A percentile compares a stretch with the other conserved stretches of the same genome.
These are phyloP conservation scores for Syzygium aqueum DNA, from an alignment of 345 rosid species.

Conservation along the genomic window DNA sequence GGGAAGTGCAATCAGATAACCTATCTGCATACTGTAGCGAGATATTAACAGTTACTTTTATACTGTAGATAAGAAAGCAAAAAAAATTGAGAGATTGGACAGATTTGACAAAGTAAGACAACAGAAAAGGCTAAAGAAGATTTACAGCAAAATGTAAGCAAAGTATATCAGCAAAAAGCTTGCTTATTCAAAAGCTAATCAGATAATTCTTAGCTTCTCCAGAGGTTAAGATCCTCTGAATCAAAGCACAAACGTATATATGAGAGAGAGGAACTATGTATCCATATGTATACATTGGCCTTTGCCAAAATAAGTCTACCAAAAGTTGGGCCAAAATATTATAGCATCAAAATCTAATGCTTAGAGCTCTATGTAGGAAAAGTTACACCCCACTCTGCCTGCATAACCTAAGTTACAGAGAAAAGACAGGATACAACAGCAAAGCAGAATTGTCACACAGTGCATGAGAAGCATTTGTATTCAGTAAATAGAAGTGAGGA, in stretches of 20 bases:
- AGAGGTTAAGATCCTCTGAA: neutral
- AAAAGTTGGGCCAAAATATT: neutral
- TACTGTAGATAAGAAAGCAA: neutral
- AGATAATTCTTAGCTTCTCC: neutral
- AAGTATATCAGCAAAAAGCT: neutral
- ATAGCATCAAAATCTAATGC: neutral
- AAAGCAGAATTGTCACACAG: neutral
- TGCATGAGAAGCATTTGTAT: neutral
- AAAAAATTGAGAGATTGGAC: neutral
- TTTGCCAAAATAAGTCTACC: neutral
- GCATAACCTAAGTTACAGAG: neutral
- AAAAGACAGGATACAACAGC: neutral
- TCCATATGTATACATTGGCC: neutral
- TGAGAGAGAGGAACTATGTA: neutral
- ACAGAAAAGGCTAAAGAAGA: neutral
- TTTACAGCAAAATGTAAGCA: neutral
- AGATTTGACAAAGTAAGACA: neutral
- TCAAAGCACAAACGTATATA: neutral
- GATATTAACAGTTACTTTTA: neutral
- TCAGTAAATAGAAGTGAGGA: neutral
- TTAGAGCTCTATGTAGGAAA: neutral
- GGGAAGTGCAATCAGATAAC: constrained; percentile 43
- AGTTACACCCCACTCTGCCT: neutral
- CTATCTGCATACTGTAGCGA: constrained; percentile 37
- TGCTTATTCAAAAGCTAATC: neutral